Percentiles rank a stretch among this genome's conserved stretches.
Evolutionary conservation across 2,329 filamentous ascomycete species (phyloP).

Genomic region (Neonectria coccinea): DNA sequence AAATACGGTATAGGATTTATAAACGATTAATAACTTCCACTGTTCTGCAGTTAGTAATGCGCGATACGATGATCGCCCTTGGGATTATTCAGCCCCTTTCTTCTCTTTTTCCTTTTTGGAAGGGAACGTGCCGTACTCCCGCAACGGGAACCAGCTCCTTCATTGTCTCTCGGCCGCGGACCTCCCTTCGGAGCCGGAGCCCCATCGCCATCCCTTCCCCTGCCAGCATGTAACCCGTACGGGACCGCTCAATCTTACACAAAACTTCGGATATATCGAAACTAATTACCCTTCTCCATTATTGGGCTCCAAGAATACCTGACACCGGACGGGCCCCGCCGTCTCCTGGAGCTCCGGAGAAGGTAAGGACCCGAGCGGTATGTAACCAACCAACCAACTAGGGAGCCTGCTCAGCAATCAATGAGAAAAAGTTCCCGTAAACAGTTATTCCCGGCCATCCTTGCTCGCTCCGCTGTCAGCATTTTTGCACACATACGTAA

Average conservation of each 20-base stretch:
- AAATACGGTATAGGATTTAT: neutral
- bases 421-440: neutral
- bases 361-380: neutral
- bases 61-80: neutral
- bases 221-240: neutral
- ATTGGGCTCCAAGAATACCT: slow-evolving; percentile 35
- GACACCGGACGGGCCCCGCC: neutral
- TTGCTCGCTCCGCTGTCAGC: neutral
- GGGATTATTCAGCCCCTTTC: slow-evolving; percentile 4
- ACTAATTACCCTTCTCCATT: slow-evolving; percentile 27
- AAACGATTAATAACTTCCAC: neutral
- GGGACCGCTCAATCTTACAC: neutral
- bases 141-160: neutral
- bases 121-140: neutral
- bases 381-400: neutral
- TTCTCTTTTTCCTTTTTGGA: neutral
- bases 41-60: neutral
- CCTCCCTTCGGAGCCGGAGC: slow-evolving; percentile 32
- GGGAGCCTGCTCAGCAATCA: neutral
- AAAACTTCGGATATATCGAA: slow-evolving; percentile 2
- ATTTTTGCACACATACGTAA: neutral
- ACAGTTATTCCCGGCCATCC: neutral
- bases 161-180: slow-evolving; percentile 29
- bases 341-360: neutral
- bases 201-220: slow-evolving; percentile 2